Conservation (phyloP, 306 rosid genomes). For the Sindora glabra region DNA sequence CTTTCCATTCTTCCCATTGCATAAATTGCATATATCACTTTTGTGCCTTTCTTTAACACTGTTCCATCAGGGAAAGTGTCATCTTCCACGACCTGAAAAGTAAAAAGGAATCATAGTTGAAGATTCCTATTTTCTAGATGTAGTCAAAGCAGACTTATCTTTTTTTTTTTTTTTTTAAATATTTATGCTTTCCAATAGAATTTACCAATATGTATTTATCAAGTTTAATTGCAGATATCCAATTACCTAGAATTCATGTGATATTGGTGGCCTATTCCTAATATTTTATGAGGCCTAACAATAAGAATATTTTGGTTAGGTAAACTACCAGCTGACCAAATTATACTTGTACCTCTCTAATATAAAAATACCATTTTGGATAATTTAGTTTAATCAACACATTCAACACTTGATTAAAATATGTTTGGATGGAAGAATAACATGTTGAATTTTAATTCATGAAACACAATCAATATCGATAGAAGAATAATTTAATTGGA, state of each 20-base stretch:
- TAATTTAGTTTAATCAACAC: background rate
- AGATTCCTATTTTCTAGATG: background rate
- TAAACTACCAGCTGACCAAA: constrained; percentile 12
- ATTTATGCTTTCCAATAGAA: background rate
- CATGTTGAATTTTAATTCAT: background rate
- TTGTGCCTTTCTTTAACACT: constrained; percentile 62
- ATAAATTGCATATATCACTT: constrained; percentile 72
- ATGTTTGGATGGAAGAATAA: background rate
- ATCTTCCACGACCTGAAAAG: constrained; percentile 62
- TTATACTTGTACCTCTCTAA: background rate
- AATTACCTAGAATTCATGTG: background rate
- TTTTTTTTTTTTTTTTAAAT: background rate
- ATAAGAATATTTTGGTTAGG: background rate
- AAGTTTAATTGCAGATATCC: background rate
- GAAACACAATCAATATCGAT: background rate
- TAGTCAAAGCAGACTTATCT: background rate
- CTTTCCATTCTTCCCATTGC: constrained; percentile 84
- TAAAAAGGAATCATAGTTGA: background rate
- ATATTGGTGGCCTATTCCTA: background rate
- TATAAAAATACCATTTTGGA: background rate
- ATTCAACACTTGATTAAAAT: background rate
- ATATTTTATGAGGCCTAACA: background rate
- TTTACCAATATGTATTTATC: too few species aligned
- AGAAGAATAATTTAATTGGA: background rate
- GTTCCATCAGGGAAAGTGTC: constrained; percentile 75